Evolutionary conservation across 805 yeast genomes (phyloP).

Genomic region (Kregervanrija fluxuum): DNA sequence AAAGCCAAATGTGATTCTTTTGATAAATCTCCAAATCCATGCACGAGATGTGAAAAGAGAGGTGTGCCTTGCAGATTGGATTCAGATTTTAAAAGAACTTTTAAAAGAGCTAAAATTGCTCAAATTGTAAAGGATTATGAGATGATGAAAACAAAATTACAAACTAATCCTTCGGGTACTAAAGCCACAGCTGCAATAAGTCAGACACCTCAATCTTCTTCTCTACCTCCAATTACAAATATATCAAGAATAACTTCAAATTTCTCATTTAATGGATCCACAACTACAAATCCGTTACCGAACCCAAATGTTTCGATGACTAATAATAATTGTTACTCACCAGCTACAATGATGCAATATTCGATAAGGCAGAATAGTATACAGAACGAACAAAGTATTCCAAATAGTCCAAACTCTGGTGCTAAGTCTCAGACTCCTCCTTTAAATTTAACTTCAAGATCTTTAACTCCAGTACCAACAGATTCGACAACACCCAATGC

Average conservation of each 20-base stretch:
- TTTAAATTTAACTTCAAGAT: neutral
- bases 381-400: too few species aligned
- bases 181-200: slow-evolving; percentile 2
- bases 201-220: neutral
- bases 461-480: neutral
- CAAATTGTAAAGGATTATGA: slow-evolving; percentile 75
- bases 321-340: too few species aligned
- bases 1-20: slow-evolving; percentile 86
- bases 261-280: neutral
- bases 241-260: neutral
- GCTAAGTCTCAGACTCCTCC: neutral
- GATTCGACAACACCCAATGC: neutral
- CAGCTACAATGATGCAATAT: too few species aligned
- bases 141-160: slow-evolving; percentile 38
- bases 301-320: too few species aligned
- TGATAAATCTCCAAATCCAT: slow-evolving; percentile 67
- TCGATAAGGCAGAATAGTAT: too few species aligned
- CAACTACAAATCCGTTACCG: neutral
- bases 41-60: slow-evolving; percentile 73
- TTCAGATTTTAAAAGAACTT: slow-evolving; percentile 80
- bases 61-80: slow-evolving; percentile 65
- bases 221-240: neutral
- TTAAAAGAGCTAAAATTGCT: slow-evolving; percentile 79
- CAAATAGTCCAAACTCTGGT: too few species aligned
- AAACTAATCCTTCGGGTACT: neutral